Evolutionary conservation across 2,329 filamentous ascomycete genomes (phyloP), one percentile per base, ranked within the genome.

Genomic region (Fusarium sacchari): DNA sequence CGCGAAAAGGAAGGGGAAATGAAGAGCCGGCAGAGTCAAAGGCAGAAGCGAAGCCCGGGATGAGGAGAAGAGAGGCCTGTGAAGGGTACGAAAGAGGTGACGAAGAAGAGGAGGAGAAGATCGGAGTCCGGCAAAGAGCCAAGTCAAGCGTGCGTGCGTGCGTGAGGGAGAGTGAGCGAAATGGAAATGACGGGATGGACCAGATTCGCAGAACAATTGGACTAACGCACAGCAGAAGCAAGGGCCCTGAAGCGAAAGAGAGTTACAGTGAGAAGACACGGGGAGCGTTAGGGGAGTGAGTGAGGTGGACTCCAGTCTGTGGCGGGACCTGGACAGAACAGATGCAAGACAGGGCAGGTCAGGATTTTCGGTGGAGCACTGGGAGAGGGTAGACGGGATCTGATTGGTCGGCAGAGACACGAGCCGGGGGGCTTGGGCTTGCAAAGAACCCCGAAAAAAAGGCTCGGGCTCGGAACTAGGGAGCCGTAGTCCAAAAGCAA

Each of bases 401-500:
- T 72, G 61, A 73, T 61, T 74, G 68, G 71, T 18, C 13, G 12
- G n/a, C 24, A 20, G 30, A 26, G 40, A 60, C 34, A 34, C n/a
- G 43, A 60, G 22, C 47, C 28, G 42, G 59, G 55, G 53, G 44
- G 18, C 53, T 71, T 56, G 57, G 68, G 65, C 57, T 49, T 39
- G 61, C 32, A 62, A 39, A 37, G 40, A 62, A 53, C 43, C 58
- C 55, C 44, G 28, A 43, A 66, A 30, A 57, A 52, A 60, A 72
- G 66, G 59, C 58, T 56, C 53, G 62, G 69, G 56, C 67, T 77
- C 75, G 75, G 75, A 77, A 77, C 69, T 62, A 69, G 62, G 60
- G 67, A 77, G 75, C 75, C 75, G 75, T 75, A 75, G 69, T 73
- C 66, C 65, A 53, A 69, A 69, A 64, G 44, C 52, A 69, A 64